These are phyloP conservation scores for Parafenestella ontariensis DNA, from an alignment of 2,329 filamentous ascomycete genomes.

Conservation along the genomic window DNA sequence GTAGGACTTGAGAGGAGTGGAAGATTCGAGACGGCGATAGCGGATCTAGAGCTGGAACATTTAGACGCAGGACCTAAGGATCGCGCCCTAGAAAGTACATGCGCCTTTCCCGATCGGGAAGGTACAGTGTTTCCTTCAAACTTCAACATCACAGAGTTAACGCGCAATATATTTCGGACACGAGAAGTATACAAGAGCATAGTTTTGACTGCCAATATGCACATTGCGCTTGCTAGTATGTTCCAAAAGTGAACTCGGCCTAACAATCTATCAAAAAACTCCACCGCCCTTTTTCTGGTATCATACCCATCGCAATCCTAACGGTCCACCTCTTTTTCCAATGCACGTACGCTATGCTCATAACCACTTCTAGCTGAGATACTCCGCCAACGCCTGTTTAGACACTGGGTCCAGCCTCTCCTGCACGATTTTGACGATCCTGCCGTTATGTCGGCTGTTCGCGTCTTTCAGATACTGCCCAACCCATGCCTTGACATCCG, in stretches of 20 bases:
- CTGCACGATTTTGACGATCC: slow-evolving; percentile 73
- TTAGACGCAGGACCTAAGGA: background rate
- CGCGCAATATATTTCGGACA: background rate
- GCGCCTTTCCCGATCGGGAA: slow-evolving; percentile 17
- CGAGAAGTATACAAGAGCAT: background rate
- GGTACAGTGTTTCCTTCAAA: background rate
- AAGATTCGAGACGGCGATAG: slow-evolving; percentile 9
- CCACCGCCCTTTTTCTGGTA: slow-evolving; percentile 22
- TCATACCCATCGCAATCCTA: slow-evolving; percentile 15
- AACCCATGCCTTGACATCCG: slow-evolving; percentile 84
- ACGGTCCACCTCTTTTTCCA: background rate
- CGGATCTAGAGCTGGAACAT: too few relatives aligned
- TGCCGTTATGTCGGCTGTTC: slow-evolving; percentile 74
- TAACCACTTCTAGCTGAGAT: slow-evolving; percentile 22
- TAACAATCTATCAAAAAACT: background rate
- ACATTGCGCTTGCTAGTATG: background rate
- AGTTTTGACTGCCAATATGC: background rate
- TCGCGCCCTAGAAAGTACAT: slow-evolving; percentile 16
- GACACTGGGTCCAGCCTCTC: slow-evolving; percentile 65
- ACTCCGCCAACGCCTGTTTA: slow-evolving; percentile 48
- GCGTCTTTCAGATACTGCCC: slow-evolving; percentile 77
- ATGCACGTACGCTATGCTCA: background rate
- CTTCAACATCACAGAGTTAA: background rate
- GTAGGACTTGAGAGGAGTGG: background rate
- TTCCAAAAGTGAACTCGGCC: background rate